Evolutionary conservation across 2,329 filamentous ascomycete genomes (phyloP), one percentile per base, ranked within the genome.

Genomic region (Endoconidiophora polonica): DNA sequence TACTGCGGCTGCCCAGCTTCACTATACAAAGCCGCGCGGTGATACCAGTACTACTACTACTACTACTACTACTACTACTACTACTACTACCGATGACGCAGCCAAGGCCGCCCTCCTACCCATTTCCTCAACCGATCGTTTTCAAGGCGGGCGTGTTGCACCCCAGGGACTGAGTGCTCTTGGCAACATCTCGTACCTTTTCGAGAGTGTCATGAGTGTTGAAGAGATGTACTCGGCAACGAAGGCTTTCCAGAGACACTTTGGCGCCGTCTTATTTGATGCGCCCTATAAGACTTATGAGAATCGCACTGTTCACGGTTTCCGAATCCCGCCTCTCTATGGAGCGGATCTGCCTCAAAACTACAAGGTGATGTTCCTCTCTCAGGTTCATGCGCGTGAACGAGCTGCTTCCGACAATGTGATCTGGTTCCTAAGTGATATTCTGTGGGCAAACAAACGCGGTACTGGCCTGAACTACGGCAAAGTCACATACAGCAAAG

Each of bases 381-480:
- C 68, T 40, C 72, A 65, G 23, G 68, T 77, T 44, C 75, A 78
- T 56, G 71, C 74, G 6, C 71, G 75, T 22, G 75, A 79, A 60
- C 69, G 75, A 7, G 74, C 74, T 23, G 71, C 68, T 0, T 67
- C 74, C 0, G 75, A 79, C 57, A 66, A 71, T 52, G 62, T 77
- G 12, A 60, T 78, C 41, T 76, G 76, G 64, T 77, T 75, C 61
- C 63, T 77, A 26, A 63, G 72, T 0, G 75, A 79, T 57, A 64
- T 79, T 3, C 65, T 79, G 3, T 66, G 68, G 44, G 75, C 75
- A 16, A 65, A 70, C 55, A 66, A 69, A 56, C 61, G 66, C 33
- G 65, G 66, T 20, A 65, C 62, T 3, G 74, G 73, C 5, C 58
- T 79, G 7, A 65, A 60, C 2, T 79, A 74, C 55, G 74, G 73